Conservation (phyloP, 495 filamentous ascomycete species). For the Physcia stellaris region DNA sequence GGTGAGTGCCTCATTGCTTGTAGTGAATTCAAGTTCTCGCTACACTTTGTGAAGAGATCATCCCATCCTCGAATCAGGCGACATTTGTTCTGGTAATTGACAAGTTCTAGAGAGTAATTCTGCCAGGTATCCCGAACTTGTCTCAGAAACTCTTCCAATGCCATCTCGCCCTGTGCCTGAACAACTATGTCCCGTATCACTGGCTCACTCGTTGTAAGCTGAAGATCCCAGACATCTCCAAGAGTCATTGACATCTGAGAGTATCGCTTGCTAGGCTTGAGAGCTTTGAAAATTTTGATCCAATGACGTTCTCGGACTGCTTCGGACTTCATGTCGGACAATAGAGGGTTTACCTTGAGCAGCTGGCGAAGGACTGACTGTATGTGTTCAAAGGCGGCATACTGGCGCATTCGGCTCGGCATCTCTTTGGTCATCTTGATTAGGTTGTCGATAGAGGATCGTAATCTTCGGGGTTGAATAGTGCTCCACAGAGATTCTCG, state of each 20-base stretch:
- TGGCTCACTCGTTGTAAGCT: constrained; percentile 70
- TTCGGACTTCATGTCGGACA: constrained; percentile 90
- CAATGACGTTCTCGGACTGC: constrained; percentile 93
- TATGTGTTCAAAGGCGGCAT: constrained; percentile 96
- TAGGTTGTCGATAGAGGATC: constrained; percentile 73
- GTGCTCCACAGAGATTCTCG: constrained; percentile 84
- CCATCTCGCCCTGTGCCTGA: constrained; percentile 97
- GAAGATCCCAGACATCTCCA: constrained; percentile 95
- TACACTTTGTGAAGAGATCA: constrained; percentile 95
- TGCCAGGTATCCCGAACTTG: constrained; percentile 96
- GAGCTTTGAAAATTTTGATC: constrained; percentile 89
- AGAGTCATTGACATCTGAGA: constrained; percentile 87
- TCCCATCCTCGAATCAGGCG: constrained; percentile 96
- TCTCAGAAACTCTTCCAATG: constrained; percentile 91
- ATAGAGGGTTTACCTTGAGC: constrained; percentile 75
- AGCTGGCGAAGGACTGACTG: constrained; percentile 79
- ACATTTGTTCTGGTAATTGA: constrained; percentile 96
- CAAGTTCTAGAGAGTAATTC: constrained; percentile 81
- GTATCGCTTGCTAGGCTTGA: constrained; percentile 83
- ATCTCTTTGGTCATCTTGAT: constrained; percentile 99
- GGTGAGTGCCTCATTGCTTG: constrained; percentile 98
- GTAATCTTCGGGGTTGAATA: constrained; percentile 81
- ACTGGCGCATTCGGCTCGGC: constrained; percentile 97
- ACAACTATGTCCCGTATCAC: constrained; percentile 83
- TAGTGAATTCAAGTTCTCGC: constrained; percentile 90